Evolutionary conservation across 805 yeast species (phyloP), one percentile per base, ranked within the genome.

Genomic region (Wickerhamiella azyma): DNA sequence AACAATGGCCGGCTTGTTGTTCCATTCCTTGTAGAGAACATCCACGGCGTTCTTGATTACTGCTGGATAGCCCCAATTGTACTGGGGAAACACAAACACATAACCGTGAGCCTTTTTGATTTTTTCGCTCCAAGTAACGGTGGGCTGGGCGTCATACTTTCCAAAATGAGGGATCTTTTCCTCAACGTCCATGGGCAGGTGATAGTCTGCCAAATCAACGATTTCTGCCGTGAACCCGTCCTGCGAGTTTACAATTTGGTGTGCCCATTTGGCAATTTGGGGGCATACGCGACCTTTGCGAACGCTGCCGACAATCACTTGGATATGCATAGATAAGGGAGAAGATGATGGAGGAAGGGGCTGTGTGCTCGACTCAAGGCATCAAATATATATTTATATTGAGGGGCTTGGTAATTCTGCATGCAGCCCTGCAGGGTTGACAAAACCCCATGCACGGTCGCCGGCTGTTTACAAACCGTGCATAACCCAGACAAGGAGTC

Each of bases 41-140:
- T 67, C 70, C 14, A 67, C 43, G 5, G 68, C 66, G 43, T 64
- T 63, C 51, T 67, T 66, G 39, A 66, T 52, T 10, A 52, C 56
- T 1, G 66, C 68, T 9, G 70, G 68, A 40, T 56, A 58, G 7
- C 67, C 61, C 54, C 63, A 54, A 46, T 66, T 67, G 53, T 66
- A 66, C 46, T 65, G 62, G 9, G 70, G 69, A 9, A 64, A 46
- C 9, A 66, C 60, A 43, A 66, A 56, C n/a, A 66, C 53, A 48
- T 58, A 55, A 3, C 57, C 69, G 39, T 55, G 53, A 24, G 48
- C 55, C 24, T 42, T 37, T 6, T 41, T 39, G 32, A 65, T 50
- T 45, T 55, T 55, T 14, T 32, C 43, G 35, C 62, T 54, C 67
- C 66, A 65, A 6, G 37, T 43, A 30, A 50, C 48, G 4, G 66